Percentiles rank a stretch among this genome's conserved stretches.
Evolutionary conservation across 2,329 filamentous ascomycete genomes (phyloP).

Genomic region (Colletotrichum liriopes): DNA sequence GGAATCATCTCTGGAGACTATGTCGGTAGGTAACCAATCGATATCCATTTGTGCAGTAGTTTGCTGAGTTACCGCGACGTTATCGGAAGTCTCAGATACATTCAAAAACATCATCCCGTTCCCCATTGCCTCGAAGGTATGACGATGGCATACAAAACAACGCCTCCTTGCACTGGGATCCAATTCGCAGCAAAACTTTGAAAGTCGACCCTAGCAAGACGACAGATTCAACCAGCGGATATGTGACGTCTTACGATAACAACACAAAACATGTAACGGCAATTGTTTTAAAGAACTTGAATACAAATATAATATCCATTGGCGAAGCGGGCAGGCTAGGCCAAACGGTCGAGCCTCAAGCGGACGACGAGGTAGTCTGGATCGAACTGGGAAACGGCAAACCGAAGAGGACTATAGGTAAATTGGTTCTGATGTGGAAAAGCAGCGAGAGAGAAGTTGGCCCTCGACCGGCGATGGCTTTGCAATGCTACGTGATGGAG

Average conservation of each 20-base stretch:
- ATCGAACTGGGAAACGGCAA: neutral
- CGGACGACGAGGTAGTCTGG: neutral
- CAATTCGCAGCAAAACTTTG: neutral
- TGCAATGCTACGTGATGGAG: neutral
- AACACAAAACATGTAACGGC: neutral
- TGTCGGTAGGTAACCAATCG: neutral
- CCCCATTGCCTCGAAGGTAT: no score
- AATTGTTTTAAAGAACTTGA: neutral
- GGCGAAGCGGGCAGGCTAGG: neutral
- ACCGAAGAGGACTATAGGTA: neutral
- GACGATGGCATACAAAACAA: neutral
- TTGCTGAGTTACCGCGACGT: neutral
- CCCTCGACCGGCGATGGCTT: neutral
- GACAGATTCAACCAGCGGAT: neutral
- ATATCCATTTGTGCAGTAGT: neutral
- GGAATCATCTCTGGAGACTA: neutral
- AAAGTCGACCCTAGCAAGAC: neutral
- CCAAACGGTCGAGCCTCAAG: neutral
- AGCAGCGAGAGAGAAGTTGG: neutral
- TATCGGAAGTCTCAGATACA: neutral
- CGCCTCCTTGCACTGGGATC: no score
- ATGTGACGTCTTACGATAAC: neutral
- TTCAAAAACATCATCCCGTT: neutral
- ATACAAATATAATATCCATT: neutral
- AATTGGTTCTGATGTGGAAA: neutral